phyloP scores from a whole-genome alignment of 805 yeast species.

The Candida oleophila region DNA sequence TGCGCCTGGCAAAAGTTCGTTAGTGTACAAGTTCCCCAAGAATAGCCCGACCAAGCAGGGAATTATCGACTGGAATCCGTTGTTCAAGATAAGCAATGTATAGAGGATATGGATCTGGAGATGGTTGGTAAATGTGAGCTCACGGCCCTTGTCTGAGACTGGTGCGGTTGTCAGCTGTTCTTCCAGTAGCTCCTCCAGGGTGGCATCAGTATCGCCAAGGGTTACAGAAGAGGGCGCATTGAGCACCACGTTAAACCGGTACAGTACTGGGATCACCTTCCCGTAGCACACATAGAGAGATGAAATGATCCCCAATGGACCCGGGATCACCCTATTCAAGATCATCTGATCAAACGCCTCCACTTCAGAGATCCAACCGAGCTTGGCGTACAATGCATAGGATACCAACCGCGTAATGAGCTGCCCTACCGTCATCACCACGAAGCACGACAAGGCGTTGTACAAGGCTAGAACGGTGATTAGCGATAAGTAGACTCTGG shows the following conservation, averaged over 20 bases:
- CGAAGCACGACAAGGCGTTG: slow-evolving; percentile 40
- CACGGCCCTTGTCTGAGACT: slow-evolving; percentile 10
- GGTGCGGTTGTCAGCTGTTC: neutral
- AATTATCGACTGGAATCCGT: slow-evolving; percentile 33
- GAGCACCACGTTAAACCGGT: slow-evolving; percentile 29
- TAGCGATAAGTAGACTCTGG: slow-evolving; percentile 50
- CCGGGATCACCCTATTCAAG: slow-evolving; percentile 35
- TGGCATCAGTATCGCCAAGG: slow-evolving; percentile 1
- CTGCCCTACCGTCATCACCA: slow-evolving; percentile 45
- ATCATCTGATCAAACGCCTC: slow-evolving; percentile 22
- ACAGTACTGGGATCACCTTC: slow-evolving; percentile 30
- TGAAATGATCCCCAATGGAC: slow-evolving; percentile 41
- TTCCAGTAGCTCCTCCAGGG: neutral
- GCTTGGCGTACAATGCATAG: slow-evolving; percentile 39
- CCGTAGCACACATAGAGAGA: slow-evolving; percentile 41
- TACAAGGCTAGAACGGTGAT: slow-evolving; percentile 45
- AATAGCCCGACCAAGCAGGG: slow-evolving; percentile 38
- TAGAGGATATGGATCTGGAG: slow-evolving; percentile 40
- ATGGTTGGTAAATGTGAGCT: slow-evolving; percentile 32
- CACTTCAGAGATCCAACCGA: neutral
- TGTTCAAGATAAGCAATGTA: slow-evolving; percentile 35
- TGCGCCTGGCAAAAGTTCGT: slow-evolving; percentile 38
- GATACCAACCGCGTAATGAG: slow-evolving; percentile 26
- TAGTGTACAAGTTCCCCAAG: slow-evolving; percentile 34
- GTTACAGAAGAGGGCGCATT: slow-evolving; percentile 21